Percentiles rank a stretch among this genome's conserved stretches.
phyloP scores from a whole-genome alignment of 257 asterid species.

The Solanum ahanhuiri region DNA sequence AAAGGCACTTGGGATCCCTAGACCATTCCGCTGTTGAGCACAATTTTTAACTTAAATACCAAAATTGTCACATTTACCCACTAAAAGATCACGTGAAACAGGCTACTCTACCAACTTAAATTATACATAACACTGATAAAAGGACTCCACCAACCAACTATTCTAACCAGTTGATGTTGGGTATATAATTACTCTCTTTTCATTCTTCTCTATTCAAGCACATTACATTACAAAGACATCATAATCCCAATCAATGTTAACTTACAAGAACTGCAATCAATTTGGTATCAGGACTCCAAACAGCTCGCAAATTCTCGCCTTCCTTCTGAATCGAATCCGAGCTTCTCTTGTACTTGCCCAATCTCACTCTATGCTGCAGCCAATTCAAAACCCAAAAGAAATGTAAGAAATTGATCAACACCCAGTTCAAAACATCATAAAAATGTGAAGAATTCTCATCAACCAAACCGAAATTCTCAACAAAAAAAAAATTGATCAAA shows the following conservation, averaged over 20 bases:
- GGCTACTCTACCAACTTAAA: not conserved
- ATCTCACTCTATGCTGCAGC: conserved; percentile 93
- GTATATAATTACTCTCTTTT: not conserved
- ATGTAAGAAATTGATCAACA: not conserved
- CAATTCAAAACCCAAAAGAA: not conserved
- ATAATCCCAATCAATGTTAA: not conserved
- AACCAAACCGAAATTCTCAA: not conserved
- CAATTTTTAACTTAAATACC: not conserved
- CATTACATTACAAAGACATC: not conserved
- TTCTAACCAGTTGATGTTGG: not conserved
- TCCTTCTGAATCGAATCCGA: conserved; percentile 56
- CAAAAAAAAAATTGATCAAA: not conserved
- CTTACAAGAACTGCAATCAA: conserved; percentile 87
- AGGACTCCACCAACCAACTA: not conserved
- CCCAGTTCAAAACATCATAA: not conserved
- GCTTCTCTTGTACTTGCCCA: conserved; percentile 77
- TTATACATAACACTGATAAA: not conserved
- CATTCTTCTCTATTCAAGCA: not conserved
- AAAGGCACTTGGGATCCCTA: not conserved
- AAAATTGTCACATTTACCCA: not conserved
- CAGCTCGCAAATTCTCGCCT: conserved; percentile 87
- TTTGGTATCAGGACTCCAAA: conserved; percentile 93
- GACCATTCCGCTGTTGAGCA: not conserved
- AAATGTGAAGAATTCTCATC: not conserved
- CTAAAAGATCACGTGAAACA: not conserved